Base-by-base conservation (phyloP, 2,329 filamentous ascomycete genomes). In the Cladosporium sp. region DNA sequence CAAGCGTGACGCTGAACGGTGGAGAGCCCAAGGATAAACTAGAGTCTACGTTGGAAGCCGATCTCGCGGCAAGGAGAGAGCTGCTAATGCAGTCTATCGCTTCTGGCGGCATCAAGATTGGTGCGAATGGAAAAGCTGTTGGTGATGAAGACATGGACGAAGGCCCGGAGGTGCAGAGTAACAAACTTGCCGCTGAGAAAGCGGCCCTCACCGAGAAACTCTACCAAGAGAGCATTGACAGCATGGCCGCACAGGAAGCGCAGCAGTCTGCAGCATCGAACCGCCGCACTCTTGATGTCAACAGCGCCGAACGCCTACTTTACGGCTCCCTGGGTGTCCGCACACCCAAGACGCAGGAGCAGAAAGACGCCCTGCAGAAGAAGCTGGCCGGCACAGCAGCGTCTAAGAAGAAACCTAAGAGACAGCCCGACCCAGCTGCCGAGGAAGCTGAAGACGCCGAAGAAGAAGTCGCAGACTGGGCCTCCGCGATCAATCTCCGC, bases 261-360 rank as follows among this genome's bases (percentile, higher is more conserved):
- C 20, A 12, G 17, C 29, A 37, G n/a, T 8, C 17, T 15, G 27
- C 37, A 12, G 22, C 22, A n/a, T 12, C 36, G 9, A 32, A n/a
- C 11, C 45, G 45, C 29, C 45, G 69, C 3, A 68, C 64, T 15
- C 65, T 84, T 29, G 78, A 84, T 60, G 50, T 89, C 24, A 79
- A 76, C 13, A 83, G 84, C 45, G 81, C 83, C 2, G 78, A 81
- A 47, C 79, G 88, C 56, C 72, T 91, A 51, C 66, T 92, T 0
- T 88, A 90, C 59, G 83, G 84, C 7, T 84, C 86, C 6, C 73
- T 92, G 3, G 88, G 87, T 3, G 67, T 89, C 9, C 81, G 81
- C 49, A 78, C 77, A 3, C 86, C 88, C 1, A 86, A 84, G 60
- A 82, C 75, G 1, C 84, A 85, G 58, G 77, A 79, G 24, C 86